Conservation (phyloP, 1,139 yeast genomes). For the Eremothecium sinecaudum region DNA sequence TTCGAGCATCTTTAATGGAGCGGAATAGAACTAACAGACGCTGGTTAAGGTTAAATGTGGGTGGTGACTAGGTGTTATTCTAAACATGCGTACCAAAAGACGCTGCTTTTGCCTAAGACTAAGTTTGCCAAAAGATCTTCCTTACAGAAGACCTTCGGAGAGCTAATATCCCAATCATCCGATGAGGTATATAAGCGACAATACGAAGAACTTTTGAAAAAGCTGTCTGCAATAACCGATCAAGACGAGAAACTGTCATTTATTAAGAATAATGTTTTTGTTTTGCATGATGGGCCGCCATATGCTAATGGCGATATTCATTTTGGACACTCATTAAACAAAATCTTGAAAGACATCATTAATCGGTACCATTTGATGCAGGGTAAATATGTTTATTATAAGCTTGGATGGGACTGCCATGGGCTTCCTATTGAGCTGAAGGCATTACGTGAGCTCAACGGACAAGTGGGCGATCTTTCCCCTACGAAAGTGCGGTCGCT, state of each 20-base stretch:
- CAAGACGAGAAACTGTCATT: conserved; percentile 14
- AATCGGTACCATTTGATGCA: conserved; percentile 58
- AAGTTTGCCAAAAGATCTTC: conserved; percentile 43
- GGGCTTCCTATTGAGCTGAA: conserved; percentile 93
- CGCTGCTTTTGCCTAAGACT: conserved; percentile 46
- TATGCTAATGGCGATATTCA: conserved; percentile 94
- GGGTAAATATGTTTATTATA: conserved; percentile 56
- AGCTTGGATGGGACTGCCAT: conserved; percentile 99
- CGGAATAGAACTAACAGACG: no score
- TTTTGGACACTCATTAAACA: conserved; percentile 88
- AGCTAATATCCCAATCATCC: conserved; percentile 33
- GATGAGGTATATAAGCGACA: conserved; percentile 31
- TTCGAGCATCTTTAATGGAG: no score
- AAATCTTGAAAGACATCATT: conserved; percentile 77
- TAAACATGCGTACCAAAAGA: conserved; percentile 37
- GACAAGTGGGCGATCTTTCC: conserved; percentile 28
- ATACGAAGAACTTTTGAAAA: conserved; percentile 19
- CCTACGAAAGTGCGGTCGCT: conserved; percentile 50
- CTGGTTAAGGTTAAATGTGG: no score
- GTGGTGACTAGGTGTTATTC: conserved; percentile 8
- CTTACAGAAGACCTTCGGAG: conserved; percentile 27
- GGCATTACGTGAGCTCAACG: conserved; percentile 42
- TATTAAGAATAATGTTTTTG: conserved; percentile 37
- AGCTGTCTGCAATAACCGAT: conserved; percentile 9
- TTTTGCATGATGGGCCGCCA: conserved; percentile 96